These are phyloP conservation scores for Serendipita sp. DNA, from an alignment of 768 basidiomycete genomes.

Conservation along the genomic window DNA sequence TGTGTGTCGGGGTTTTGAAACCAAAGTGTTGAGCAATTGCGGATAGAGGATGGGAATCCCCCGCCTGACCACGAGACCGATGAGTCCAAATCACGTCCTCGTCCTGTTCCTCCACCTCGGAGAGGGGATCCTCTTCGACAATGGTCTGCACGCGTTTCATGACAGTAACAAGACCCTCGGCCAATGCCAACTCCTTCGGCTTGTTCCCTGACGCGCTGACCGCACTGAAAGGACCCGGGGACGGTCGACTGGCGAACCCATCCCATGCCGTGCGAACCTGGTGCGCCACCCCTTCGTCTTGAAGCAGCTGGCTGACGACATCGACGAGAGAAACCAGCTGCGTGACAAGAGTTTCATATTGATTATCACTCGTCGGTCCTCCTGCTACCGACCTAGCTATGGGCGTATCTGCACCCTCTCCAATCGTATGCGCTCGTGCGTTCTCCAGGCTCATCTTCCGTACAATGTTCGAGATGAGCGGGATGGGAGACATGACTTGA, in stretches of 20 bases:
- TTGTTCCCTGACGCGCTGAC: background rate
- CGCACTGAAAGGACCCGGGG: background rate
- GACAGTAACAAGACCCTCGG: background rate
- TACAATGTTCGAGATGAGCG: conserved; percentile 2
- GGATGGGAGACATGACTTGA: background rate
- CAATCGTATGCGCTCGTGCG: background rate
- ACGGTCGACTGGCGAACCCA: background rate
- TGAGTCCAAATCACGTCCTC: conserved; percentile 3
- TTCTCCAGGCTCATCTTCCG: conserved; percentile 5
- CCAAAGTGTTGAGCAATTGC: too few relatives aligned
- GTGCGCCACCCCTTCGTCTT: background rate
- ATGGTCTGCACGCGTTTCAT: conserved; percentile 1
- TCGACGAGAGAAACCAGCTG: conserved; percentile 6
- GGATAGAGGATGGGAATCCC: background rate
- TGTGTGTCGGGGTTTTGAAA: too few relatives aligned
- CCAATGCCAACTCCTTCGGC: background rate
- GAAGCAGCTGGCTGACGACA: background rate
- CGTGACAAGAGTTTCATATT: background rate
- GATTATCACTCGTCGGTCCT: background rate
- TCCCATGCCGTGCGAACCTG: background rate
- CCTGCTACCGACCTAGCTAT: background rate
- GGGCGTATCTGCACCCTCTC: background rate
- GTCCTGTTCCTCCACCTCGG: background rate
- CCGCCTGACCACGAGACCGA: background rate
- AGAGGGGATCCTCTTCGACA: background rate